phyloP scores from a whole-genome alignment of 306 rosid genomes.

The Quercus gilva region DNA sequence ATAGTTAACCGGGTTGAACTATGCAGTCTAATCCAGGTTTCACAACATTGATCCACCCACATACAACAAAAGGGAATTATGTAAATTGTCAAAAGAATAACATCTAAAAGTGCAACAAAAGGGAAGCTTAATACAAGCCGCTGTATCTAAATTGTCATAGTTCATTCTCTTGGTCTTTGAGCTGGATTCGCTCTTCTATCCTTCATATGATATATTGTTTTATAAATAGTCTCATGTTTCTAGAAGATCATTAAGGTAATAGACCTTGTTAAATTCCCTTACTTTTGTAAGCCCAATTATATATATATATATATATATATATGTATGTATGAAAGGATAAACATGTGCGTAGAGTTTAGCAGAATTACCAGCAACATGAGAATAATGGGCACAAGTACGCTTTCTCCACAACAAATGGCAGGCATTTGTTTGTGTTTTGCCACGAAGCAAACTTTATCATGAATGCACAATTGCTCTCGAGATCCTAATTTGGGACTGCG shows the following conservation, averaged over 20 bases:
- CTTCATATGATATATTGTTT: background rate
- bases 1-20: too few species aligned
- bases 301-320: too few species aligned
- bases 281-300: background rate
- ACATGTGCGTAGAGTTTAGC: too few species aligned
- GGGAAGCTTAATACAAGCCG: too few species aligned
- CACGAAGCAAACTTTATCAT: constrained; percentile 65
- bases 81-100: too few species aligned
- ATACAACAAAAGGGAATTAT: too few species aligned
- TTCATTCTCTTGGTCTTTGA: background rate
- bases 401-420: constrained; percentile 62
- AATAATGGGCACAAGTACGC: constrained; percentile 49
- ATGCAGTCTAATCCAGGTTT: too few species aligned
- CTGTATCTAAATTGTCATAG: too few species aligned
- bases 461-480: constrained; percentile 91
- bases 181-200: background rate
- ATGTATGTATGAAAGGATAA: too few species aligned
- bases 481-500: constrained; percentile 95
- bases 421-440: constrained; percentile 75
- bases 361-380: constrained; percentile 45
- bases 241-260: background rate
- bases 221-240: background rate
- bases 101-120: too few species aligned
- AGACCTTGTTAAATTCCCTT: background rate
- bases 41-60: too few species aligned